phyloP scores from a whole-genome alignment of 129 eudicot species.

The Saposhnikovia divaricata region DNA sequence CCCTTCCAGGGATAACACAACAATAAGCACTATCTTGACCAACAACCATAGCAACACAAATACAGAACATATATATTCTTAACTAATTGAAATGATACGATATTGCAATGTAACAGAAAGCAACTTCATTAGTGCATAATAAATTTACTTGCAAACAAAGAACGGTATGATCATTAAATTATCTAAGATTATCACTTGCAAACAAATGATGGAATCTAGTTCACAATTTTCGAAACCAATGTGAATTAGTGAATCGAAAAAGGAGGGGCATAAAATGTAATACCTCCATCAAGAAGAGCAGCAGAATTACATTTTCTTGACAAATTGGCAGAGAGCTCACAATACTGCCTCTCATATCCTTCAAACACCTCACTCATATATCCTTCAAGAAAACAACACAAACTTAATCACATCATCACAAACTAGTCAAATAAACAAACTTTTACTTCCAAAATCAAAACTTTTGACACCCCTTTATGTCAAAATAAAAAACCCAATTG shows the following conservation, averaged over 20 bases:
- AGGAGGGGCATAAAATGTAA: not conserved
- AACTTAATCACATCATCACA: conserved; percentile 6
- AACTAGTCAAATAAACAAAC: not conserved
- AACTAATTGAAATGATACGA: no score
- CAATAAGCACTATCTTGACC: not conserved
- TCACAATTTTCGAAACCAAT: not conserved
- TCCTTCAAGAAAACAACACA: conserved; percentile 15
- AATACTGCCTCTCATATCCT: conserved; percentile 86
- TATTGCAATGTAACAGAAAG: no score
- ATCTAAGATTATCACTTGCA: not conserved
- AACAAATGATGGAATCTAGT: not conserved
- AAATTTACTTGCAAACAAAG: no score
- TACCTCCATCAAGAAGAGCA: conserved; percentile 71
- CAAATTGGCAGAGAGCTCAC: conserved; percentile 79
- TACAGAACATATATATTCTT: no score
- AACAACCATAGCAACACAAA: not conserved
- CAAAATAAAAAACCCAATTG: not conserved
- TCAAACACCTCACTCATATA: conserved; percentile 85
- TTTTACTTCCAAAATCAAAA: conserved; percentile 3
- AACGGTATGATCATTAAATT: no score
- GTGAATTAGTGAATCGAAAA: not conserved
- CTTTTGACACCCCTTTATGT: not conserved
- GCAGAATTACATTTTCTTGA: conserved; percentile 62
- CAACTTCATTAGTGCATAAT: no score
- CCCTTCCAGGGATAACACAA: not conserved